These are phyloP conservation scores for Alternaria novae-zelandiae DNA, from an alignment of 2,329 filamentous ascomycete species.

Conservation along the genomic window DNA sequence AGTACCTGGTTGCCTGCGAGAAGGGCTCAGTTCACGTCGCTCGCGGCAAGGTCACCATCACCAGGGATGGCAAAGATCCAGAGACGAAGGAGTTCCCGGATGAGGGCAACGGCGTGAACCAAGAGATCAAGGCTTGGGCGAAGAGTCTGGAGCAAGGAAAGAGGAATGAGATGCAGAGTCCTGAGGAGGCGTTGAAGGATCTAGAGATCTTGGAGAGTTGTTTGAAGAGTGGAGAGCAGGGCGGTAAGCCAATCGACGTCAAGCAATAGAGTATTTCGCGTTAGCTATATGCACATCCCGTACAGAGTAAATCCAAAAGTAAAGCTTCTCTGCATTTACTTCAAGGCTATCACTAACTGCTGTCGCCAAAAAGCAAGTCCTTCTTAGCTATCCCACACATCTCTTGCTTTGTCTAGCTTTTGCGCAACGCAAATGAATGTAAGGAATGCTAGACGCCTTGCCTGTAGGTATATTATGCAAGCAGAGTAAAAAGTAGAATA, in stretches of 20 bases:
- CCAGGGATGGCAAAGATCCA: conserved; percentile 29
- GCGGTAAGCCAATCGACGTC: conserved; percentile 40
- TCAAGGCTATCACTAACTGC: neutral
- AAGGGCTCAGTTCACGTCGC: conserved; percentile 61
- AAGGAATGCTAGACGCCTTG: neutral
- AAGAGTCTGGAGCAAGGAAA: conserved; percentile 58
- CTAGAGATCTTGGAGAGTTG: conserved; percentile 60
- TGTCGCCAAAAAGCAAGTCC: neutral
- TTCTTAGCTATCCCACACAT: too few species aligned
- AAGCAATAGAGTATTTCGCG: conserved; percentile 3
- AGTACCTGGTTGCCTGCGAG: conserved; percentile 66
- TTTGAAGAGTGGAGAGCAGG: conserved; percentile 50
- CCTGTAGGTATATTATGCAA: too few species aligned
- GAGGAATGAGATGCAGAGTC: conserved; percentile 59
- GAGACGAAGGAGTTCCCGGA: conserved; percentile 55
- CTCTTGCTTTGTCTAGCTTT: neutral
- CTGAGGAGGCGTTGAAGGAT: conserved; percentile 66
- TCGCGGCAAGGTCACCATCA: conserved; percentile 49
- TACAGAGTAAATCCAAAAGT: neutral
- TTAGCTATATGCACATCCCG: neutral
- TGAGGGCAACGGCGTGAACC: conserved; percentile 61
- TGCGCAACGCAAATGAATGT: neutral
- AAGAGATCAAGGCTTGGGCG: conserved; percentile 68
- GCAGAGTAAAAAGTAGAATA: neutral
- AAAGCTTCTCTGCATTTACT: neutral